Evolutionary conservation across 495 filamentous ascomycete genomes (phyloP).

Genomic region (Parmelia sp.): DNA sequence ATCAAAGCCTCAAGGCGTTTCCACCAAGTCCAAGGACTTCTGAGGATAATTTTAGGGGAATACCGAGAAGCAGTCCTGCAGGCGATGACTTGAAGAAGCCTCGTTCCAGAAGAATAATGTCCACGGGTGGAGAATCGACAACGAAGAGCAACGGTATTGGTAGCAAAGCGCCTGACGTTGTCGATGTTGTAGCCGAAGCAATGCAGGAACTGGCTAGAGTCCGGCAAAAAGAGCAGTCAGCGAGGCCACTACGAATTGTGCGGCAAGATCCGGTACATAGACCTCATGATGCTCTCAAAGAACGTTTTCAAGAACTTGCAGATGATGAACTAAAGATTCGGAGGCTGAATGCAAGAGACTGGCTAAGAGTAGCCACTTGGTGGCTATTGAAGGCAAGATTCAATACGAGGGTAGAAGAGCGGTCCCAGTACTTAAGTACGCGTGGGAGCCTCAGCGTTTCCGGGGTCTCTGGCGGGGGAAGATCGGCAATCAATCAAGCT

Average conservation of each 20-base stretch:
- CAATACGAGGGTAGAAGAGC: constrained; percentile 21
- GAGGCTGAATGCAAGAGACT: constrained; percentile 33
- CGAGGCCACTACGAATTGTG: constrained; percentile 32
- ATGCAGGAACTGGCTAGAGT: constrained; percentile 33
- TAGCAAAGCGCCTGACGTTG: constrained; percentile 22
- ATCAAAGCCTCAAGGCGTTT: constrained; percentile 7
- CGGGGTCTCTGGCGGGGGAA: constrained; percentile 24
- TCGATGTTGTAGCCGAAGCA: constrained; percentile 29
- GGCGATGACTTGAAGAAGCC: constrained; percentile 3
- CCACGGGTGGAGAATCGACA: constrained; percentile 4
- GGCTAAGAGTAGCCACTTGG: constrained; percentile 41
- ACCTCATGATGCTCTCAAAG: constrained; percentile 28
- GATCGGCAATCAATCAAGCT: constrained; percentile 30
- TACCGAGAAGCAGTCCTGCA: constrained; percentile 2
- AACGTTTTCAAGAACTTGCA: constrained; percentile 27
- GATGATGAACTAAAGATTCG: constrained; percentile 29
- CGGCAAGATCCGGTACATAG: constrained; percentile 32
- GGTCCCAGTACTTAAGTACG: constrained; percentile 25
- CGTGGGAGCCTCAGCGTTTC: constrained; percentile 29
- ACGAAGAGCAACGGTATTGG: constrained; percentile 11
- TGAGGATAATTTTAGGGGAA: neutral
- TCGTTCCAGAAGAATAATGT: constrained; percentile 1
- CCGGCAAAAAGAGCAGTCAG: constrained; percentile 30
- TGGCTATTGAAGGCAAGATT: constrained; percentile 40
- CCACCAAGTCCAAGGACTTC: constrained; percentile 8